Conservation (phyloP, 768 basidiomycete species). For the Rhodocollybia butyracea region DNA sequence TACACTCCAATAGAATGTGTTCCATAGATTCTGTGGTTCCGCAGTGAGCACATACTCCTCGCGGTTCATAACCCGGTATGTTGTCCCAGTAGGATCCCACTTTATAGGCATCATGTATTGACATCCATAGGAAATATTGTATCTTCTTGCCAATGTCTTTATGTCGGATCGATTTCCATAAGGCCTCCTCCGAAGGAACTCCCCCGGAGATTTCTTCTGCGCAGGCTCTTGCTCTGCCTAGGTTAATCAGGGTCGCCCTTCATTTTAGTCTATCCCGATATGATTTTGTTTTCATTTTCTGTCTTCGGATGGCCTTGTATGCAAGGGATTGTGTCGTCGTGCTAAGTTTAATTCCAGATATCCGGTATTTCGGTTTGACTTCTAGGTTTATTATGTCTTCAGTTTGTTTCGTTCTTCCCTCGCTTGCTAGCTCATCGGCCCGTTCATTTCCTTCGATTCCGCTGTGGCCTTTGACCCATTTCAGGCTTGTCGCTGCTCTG, state of each 20-base stretch:
- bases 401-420: conserved; percentile 12
- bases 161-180: too few relatives aligned
- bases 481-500: conserved; percentile 14
- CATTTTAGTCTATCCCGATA: background rate
- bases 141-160: background rate
- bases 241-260: background rate
- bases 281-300: background rate
- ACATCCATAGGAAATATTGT: conserved; percentile 16
- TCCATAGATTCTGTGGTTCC: conserved; percentile 16
- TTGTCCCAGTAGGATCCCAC: conserved; percentile 14
- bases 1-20: conserved; percentile 27
- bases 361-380: background rate
- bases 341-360: conserved; percentile 13
- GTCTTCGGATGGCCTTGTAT: too few relatives aligned
- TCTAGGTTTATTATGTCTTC: conserved; percentile 7
- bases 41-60: conserved; percentile 14
- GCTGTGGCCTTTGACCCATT: conserved; percentile 24
- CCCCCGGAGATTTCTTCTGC: too few relatives aligned
- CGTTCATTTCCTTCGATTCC: conserved; percentile 18
- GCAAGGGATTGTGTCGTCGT: conserved; percentile 16
- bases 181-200: too few relatives aligned
- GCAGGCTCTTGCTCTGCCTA: too few relatives aligned
- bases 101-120: conserved; percentile 15
- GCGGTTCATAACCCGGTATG: background rate
- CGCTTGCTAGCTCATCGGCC: conserved; percentile 18